Percentiles rank a stretch among this genome's conserved stretches.
Conservation (phyloP, 2,329 filamentous ascomycete genomes). For the Orbilia javanica region DNA sequence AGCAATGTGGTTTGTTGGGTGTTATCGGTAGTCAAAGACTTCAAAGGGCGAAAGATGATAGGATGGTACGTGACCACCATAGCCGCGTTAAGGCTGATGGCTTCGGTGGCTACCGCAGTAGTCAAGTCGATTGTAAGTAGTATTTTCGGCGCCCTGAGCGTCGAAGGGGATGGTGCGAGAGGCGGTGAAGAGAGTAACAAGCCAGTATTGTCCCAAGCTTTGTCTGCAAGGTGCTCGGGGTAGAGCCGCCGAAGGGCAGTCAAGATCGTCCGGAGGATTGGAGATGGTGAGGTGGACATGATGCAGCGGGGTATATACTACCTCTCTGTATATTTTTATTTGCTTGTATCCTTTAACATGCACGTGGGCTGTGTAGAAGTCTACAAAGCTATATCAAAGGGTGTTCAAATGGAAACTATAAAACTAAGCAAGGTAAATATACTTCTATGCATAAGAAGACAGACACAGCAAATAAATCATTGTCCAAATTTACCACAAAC, state of each 20-base stretch:
- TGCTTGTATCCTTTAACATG: neutral
- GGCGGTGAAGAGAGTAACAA: constrained; percentile 75
- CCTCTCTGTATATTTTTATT: neutral
- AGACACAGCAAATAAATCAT: too few relatives aligned
- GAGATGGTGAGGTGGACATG: constrained; percentile 38
- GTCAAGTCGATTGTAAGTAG: constrained; percentile 93
- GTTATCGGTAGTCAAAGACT: constrained; percentile 85
- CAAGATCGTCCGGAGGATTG: constrained; percentile 51
- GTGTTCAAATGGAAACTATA: too few relatives aligned
- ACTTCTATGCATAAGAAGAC: too few relatives aligned
- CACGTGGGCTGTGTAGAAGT: neutral
- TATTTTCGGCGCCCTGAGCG: constrained; percentile 69
- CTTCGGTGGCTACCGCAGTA: constrained; percentile 87
- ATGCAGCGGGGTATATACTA: neutral
- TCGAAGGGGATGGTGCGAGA: constrained; percentile 64
- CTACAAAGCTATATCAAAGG: too few relatives aligned
- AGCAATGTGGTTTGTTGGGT: constrained; percentile 89
- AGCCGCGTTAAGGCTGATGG: constrained; percentile 79
- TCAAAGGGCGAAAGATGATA: constrained; percentile 94
- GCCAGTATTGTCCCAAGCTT: constrained; percentile 96
- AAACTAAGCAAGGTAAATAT: too few relatives aligned
- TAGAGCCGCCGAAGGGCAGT: constrained; percentile 68
- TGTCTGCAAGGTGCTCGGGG: constrained; percentile 88
- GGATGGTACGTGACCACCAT: constrained; percentile 95
- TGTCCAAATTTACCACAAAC: too few relatives aligned